Conservation (phyloP, 257 asterid species). For the Dorcoceras hygrometricum region DNA sequence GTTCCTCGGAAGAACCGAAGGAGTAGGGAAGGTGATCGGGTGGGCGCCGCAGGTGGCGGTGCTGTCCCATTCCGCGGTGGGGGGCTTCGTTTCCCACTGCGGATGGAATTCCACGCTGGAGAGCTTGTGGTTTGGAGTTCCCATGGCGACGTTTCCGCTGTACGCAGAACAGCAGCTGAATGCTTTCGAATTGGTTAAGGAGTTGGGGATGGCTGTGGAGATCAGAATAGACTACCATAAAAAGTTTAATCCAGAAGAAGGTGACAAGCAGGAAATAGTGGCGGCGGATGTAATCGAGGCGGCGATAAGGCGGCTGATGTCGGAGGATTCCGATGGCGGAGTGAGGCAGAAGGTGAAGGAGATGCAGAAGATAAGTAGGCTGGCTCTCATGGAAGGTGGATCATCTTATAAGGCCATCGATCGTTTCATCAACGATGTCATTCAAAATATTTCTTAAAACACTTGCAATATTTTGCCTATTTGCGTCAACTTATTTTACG, state of each 20-base stretch:
- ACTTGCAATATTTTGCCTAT: too few relatives aligned
- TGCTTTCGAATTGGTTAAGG: slow-evolving; percentile 45
- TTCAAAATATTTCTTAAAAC: slow-evolving; percentile 19
- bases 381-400: slow-evolving; percentile 47
- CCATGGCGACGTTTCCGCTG: slow-evolving; percentile 46
- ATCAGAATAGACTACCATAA: slow-evolving; percentile 33
- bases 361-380: slow-evolving; percentile 38
- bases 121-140: slow-evolving; percentile 58
- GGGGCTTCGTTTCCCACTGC: slow-evolving; percentile 53
- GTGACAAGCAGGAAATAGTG: slow-evolving; percentile 31
- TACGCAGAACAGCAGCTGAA: slow-evolving; percentile 51
- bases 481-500: too few relatives aligned
- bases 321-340: slow-evolving; percentile 23
- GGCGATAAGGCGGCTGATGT: slow-evolving; percentile 42
- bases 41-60: slow-evolving; percentile 54
- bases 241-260: slow-evolving; percentile 8
- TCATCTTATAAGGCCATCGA: slow-evolving; percentile 40
- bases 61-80: slow-evolving; percentile 44
- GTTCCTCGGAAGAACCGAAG: slow-evolving; percentile 41
- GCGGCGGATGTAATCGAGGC: slow-evolving; percentile 33
- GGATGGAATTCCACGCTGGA: slow-evolving; percentile 57
- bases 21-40: slow-evolving; percentile 44
- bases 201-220: slow-evolving; percentile 39
- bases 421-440: slow-evolving; percentile 38
- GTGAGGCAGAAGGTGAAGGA: slow-evolving; percentile 45